Evolutionary conservation across 2,329 filamentous ascomycete species (phyloP).

Genomic region (Drechslerella coelobrocha): DNA sequence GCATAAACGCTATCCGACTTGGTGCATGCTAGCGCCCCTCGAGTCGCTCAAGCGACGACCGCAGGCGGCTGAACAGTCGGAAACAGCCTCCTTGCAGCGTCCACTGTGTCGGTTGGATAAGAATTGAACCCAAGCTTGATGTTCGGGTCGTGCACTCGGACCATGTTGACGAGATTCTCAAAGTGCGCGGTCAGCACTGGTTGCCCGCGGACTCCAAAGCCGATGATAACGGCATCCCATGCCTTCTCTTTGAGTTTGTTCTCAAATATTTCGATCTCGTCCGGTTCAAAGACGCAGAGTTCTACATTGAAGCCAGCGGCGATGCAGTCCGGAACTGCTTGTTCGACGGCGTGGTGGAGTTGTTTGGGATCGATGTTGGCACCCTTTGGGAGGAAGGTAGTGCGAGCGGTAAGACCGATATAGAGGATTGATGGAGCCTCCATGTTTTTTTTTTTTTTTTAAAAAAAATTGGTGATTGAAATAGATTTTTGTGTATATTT

Average conservation of each 20-base stretch:
- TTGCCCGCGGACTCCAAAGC: conserved; percentile 5
- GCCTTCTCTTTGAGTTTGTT: conserved; percentile 11
- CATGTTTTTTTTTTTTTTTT: conserved; percentile 11
- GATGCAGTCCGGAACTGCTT: not conserved
- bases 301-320: conserved; percentile 21
- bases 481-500: conserved; percentile 1
- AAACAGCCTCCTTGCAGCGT: conserved; percentile 16
- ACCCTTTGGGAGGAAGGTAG: not conserved
- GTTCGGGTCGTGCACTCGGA: conserved; percentile 17
- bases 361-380: not conserved
- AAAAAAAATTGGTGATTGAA: not conserved
- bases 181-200: conserved; percentile 4
- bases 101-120: not conserved
- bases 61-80: conserved; percentile 8
- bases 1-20: no score
- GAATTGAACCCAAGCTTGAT: conserved; percentile 21
- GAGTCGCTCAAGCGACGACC: not conserved
- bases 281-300: conserved; percentile 9
- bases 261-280: conserved; percentile 11
- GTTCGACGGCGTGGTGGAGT: conserved; percentile 1
- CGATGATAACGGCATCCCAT: conserved; percentile 30
- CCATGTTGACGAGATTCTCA: conserved; percentile 2
- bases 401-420: conserved; percentile 1
- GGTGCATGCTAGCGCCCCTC: no score
- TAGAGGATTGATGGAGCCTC: conserved; percentile 30